Evolutionary conservation across 2,329 filamentous ascomycete species (phyloP), one percentile per base, ranked within the genome.

Genomic region (Graphilbum ipis-grandicollis): DNA sequence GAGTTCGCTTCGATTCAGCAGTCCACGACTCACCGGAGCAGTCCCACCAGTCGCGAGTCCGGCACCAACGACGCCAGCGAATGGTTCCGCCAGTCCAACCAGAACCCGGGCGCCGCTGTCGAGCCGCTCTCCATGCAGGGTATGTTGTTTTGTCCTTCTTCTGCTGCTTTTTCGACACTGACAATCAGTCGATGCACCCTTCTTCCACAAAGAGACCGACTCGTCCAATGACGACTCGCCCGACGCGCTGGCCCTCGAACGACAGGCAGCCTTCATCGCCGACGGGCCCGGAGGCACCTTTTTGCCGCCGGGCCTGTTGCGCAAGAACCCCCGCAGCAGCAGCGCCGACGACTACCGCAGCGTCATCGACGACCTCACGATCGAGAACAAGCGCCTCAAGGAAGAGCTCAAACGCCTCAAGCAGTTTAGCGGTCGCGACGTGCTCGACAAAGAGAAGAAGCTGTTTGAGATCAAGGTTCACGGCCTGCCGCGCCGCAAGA

Each of bases 301-400:
- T 33, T 38, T 39, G n/a, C 38, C 38, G 13, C 32, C 34, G 1
- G 31, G 14, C n/a, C 17, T 40, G 10, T 15, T 17, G 3, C 30
- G n/a, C 17, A 2, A 9, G n/a, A 40, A 51, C 28, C 56, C 57
- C 3, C 68, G 55, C 17, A 70, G 57, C 49, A 81, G 71, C 49
- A 77, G 75, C 35, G 73, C 70, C 21, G 80, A 81, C 39, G 82
- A 86, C 39, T 86, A 75, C 41, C 67, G 83, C 33, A 79, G 79
- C 45, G 81, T 93, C 14, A 92, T 93, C 34, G 83, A 93, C 48
- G 84, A 93, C 50, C 56, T 93, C 40, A 93, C 83, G 0, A 62
- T 93, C 19, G 79, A 85, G 50, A 92, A 90, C 51, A 81, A 83
- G 52, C 76, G 73, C 36, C 54, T 92, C 42, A 85, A 77, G 56